Percentiles rank a stretch among this genome's conserved stretches.
phyloP scores from a whole-genome alignment of 352 stramenopile species.

The Phytophthora agathidicida region DNA sequence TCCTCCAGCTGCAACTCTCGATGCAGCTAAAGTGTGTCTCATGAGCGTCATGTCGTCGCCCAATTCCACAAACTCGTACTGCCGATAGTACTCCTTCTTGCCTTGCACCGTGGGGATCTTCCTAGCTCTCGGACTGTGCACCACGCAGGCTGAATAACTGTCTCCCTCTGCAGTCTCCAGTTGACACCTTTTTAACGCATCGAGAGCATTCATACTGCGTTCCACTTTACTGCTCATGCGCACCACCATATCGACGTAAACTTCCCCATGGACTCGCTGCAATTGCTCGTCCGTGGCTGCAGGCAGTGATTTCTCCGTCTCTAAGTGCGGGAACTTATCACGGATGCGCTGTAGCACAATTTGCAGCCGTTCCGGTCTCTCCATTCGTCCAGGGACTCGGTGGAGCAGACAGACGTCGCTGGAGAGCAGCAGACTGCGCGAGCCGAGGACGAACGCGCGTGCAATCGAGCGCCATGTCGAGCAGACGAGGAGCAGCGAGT shows the following conservation, averaged over 20 bases:
- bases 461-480: slow-evolving; percentile 36
- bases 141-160: background rate
- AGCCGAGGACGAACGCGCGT: slow-evolving; percentile 30
- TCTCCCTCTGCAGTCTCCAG: slow-evolving; percentile 8
- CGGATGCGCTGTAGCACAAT: slow-evolving; percentile 43
- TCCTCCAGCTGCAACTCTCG: slow-evolving; percentile 72
- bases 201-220: slow-evolving; percentile 61
- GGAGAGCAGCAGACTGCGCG: slow-evolving; percentile 48
- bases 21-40: slow-evolving; percentile 66
- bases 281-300: slow-evolving; percentile 55
- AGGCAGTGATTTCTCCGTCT: slow-evolving; percentile 28
- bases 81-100: slow-evolving; percentile 58
- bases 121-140: slow-evolving; percentile 15
- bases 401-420: slow-evolving; percentile 59
- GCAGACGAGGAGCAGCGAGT: slow-evolving; percentile 28
- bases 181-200: slow-evolving; percentile 25
- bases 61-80: slow-evolving; percentile 73
- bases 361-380: slow-evolving; percentile 62
- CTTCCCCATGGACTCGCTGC: slow-evolving; percentile 56
- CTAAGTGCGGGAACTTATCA: slow-evolving; percentile 41
- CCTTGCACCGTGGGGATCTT: slow-evolving; percentile 29
- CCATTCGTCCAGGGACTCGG: slow-evolving; percentile 40
- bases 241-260: slow-evolving; percentile 62
- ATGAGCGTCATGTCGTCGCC: slow-evolving; percentile 75
- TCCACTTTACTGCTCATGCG: slow-evolving; percentile 63